Evolutionary conservation across 2,329 filamentous ascomycete genomes (phyloP), one percentile per base, ranked within the genome.

Genomic region (Xenosphaeropsis pyriputrescens): DNA sequence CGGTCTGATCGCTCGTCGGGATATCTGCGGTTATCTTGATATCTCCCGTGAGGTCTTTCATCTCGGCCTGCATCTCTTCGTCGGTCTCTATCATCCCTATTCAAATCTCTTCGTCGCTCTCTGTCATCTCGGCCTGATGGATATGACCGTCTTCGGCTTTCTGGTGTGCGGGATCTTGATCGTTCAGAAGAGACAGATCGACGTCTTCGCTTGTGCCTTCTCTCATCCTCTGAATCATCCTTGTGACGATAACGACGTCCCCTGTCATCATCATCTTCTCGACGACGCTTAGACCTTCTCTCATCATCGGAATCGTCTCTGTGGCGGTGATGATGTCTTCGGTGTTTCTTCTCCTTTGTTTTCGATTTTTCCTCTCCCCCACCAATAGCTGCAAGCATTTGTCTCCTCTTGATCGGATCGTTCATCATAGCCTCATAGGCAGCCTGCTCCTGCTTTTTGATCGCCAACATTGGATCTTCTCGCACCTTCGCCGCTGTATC

Each of bases 371-470:
- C 61, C 12, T 70, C 67, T 1, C 59, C 63, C 33, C 72, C 65
- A 1, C 74, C 74, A 58, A 76, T 75, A 8, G 70, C 67, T 1
- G 71, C 69, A 18, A 91, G 65, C 22, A 93, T 55, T 51, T 83
- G 74, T 41, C 70, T 65, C 45, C 79, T 67, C 60, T 72, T 77
- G 44, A 72, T 67, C 0, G 80, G 79, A 49, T 85, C 80, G 47
- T 78, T 84, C 74, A 84, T 86, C 73, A 85, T 79, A 7, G 76
- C 71, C 48, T 81, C 76, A 54, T 85, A 85, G 2, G 81, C 78
- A 18, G 79, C 78, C 57, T 89, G 83, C 55, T 96, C 88, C 54
- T 93, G 81, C 55, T 78, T 82, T 67, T 93, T 94, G 57, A 98
- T 95, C 17, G 88, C 85, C 26, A 96, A 64, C 50, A 98, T 68